Evolutionary conservation across 2,329 filamentous ascomycete species (phyloP).

Genomic region (Alternaria ethzedia): DNA sequence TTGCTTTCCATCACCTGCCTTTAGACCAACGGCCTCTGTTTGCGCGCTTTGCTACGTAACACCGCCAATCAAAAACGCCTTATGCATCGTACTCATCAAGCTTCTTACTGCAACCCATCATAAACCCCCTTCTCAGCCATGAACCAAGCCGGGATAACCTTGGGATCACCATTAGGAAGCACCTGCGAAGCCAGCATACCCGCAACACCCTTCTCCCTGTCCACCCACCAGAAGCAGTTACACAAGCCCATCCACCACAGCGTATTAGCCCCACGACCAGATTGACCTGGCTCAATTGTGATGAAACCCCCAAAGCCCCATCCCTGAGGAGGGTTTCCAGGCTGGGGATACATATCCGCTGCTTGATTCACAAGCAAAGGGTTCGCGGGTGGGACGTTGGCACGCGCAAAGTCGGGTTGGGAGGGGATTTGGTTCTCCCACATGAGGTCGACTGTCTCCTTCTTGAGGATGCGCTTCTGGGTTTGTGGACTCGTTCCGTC

Average conservation of each 20-base stretch:
- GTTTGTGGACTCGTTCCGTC: constrained; percentile 66
- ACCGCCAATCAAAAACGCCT: neutral
- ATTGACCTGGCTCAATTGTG: constrained; percentile 52
- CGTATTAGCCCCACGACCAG: constrained; percentile 61
- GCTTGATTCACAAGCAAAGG: constrained; percentile 57
- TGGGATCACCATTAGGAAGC: constrained; percentile 44
- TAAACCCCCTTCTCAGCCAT: constrained; percentile 47
- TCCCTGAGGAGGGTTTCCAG: constrained; percentile 63
- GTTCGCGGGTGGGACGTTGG: constrained; percentile 54
- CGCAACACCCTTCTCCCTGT: constrained; percentile 65
- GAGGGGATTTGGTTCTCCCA: constrained; percentile 68
- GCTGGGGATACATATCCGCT: constrained; percentile 58
- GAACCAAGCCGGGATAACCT: constrained; percentile 43
- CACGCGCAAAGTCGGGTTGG: constrained; percentile 58
- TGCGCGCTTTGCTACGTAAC: neutral
- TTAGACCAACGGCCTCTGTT: neutral
- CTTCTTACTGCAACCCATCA: constrained; percentile 31
- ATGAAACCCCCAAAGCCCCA: constrained; percentile 69
- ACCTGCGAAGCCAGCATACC: constrained; percentile 19
- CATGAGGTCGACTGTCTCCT: constrained; percentile 67
- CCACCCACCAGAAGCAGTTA: constrained; percentile 69
- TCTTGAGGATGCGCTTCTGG: constrained; percentile 60
- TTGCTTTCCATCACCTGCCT: neutral
- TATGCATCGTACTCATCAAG: neutral
- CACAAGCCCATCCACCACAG: constrained; percentile 65